These are phyloP conservation scores for Mycena kentingensis DNA, from an alignment of 768 basidiomycete genomes.

Conservation along the genomic window DNA sequence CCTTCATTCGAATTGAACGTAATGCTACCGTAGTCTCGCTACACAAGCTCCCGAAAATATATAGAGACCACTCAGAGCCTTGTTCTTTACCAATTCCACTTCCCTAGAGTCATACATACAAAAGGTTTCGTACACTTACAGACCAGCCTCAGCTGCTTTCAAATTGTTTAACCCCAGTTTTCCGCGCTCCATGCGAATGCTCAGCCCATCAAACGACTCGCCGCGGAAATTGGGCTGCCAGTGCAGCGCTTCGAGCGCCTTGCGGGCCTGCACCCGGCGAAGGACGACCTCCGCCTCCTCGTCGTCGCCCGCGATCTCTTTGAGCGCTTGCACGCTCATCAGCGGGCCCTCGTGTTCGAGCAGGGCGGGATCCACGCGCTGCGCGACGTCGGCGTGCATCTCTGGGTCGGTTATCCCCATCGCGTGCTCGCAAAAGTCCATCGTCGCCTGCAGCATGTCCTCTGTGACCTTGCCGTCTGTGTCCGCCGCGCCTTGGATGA, in stretches of 20 bases:
- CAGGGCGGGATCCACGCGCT: not conserved
- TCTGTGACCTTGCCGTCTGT: conserved; percentile 19
- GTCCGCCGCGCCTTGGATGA: conserved; percentile 32
- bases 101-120: too few species aligned
- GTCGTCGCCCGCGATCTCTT: conserved; percentile 5
- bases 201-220: conserved; percentile 17
- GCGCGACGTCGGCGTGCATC: conserved; percentile 7
- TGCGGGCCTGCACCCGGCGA: conserved; percentile 16
- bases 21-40: too few species aligned
- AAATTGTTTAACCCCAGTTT: conserved; percentile 17
- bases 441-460: conserved; percentile 15
- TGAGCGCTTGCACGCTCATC: not conserved
- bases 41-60: too few species aligned
- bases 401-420: conserved; percentile 11
- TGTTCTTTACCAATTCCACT: too few species aligned
- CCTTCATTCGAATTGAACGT: too few species aligned
- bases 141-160: too few species aligned
- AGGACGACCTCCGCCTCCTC: conserved; percentile 9
- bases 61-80: too few species aligned
- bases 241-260: conserved; percentile 22
- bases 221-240: conserved; percentile 21
- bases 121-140: too few species aligned
- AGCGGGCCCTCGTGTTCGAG: conserved; percentile 7
- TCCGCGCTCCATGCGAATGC: conserved; percentile 23
- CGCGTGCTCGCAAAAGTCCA: conserved; percentile 22